Evolutionary conservation across 2,329 filamentous ascomycete genomes (phyloP).

Genomic region (Pseudogymnoascus sp.): DNA sequence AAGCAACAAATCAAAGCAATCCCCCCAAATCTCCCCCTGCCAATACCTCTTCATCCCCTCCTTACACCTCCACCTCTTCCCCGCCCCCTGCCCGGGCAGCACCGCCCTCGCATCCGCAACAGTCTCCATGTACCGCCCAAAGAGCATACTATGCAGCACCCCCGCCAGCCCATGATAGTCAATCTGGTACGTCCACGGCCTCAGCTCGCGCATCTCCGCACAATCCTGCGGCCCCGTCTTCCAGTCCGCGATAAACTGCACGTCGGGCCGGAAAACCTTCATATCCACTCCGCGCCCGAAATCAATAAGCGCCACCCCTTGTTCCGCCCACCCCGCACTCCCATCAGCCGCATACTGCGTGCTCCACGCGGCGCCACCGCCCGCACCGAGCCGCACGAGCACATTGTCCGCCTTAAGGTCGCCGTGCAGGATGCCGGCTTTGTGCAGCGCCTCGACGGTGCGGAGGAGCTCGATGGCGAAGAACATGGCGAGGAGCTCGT

Average conservation of each 20-base stretch:
- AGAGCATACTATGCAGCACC: conserved; percentile 79
- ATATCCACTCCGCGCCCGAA: conserved; percentile 94
- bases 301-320: conserved; percentile 83
- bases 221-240: conserved; percentile 81
- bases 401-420: conserved; percentile 96
- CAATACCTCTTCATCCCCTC: conserved; percentile 90
- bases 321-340: conserved; percentile 65
- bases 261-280: conserved; percentile 67
- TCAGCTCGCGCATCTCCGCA: conserved; percentile 86
- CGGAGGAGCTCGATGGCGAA: conserved; percentile 87
- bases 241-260: conserved; percentile 94
- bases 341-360: conserved; percentile 67
- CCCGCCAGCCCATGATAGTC: conserved; percentile 92
- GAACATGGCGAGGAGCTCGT: conserved; percentile 90
- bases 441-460: conserved; percentile 79
- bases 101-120: conserved; percentile 39
- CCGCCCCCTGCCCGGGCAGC: conserved; percentile 29
- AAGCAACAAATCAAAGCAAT: conserved; percentile 77
- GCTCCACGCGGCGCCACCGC: conserved; percentile 40
- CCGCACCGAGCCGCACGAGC: conserved; percentile 66
- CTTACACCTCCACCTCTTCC: conserved; percentile 68
- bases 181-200: conserved; percentile 96
- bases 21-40: conserved; percentile 85
- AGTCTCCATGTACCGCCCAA: conserved; percentile 92
- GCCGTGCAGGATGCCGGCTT: conserved; percentile 74